Conservation (phyloP, 306 rosid species). For the Vigna angularis region DNA sequence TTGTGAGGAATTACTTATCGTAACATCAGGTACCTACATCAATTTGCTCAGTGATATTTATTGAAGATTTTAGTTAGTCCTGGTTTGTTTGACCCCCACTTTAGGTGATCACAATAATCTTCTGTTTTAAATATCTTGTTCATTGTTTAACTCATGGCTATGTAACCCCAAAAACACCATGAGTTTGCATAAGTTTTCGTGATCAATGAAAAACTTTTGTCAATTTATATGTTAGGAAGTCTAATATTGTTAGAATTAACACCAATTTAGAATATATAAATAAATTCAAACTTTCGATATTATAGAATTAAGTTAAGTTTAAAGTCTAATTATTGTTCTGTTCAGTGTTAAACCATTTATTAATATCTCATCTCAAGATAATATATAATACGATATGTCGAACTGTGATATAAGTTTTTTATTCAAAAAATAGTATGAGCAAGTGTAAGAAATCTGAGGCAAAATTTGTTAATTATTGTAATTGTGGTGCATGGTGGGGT, state of each 20-base stretch:
- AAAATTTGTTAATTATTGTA: constrained; percentile 33
- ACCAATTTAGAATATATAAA: too few relatives aligned
- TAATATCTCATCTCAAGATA: too few relatives aligned
- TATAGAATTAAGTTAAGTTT: too few relatives aligned
- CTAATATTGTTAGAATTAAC: too few relatives aligned
- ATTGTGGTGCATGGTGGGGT: constrained; percentile 47
- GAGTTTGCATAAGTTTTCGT: constrained; percentile 36
- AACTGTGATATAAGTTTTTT: background rate
- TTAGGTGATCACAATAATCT: constrained; percentile 8
- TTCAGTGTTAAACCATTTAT: too few relatives aligned
- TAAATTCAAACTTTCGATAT: too few relatives aligned
- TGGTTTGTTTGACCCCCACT: constrained; percentile 19
- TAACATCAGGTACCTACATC: constrained; percentile 37
- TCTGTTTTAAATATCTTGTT: constrained; percentile 11
- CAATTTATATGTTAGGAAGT: background rate
- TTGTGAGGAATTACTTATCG: constrained; percentile 22
- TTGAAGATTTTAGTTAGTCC: constrained; percentile 13
- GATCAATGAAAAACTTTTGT: constrained; percentile 24
- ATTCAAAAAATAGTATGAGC: background rate
- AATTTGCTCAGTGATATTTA: constrained; percentile 43
- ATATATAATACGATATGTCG: too few relatives aligned
- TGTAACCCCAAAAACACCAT: background rate
- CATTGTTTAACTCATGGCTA: constrained; percentile 7
- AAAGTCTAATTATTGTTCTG: too few relatives aligned
- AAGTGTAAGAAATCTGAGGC: constrained; percentile 32